Conservation (phyloP, 208 protist species). For the Leishmania turanica region DNA sequence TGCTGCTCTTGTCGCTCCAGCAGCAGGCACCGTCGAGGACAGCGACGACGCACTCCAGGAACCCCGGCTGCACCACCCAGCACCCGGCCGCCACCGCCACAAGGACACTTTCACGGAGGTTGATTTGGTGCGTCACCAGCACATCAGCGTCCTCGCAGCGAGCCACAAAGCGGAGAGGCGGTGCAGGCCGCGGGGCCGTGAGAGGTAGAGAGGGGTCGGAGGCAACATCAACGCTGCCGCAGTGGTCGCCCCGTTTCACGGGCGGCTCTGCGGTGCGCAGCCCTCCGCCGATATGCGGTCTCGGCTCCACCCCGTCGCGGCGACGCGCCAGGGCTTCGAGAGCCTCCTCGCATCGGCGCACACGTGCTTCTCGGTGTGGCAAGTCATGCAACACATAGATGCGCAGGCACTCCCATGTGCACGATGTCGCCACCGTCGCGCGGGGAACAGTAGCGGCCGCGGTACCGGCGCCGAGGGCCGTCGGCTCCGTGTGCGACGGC, state of each 20-base stretch:
- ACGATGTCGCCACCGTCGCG: neutral
- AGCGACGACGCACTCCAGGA: constrained; percentile 34
- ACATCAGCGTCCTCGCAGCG: constrained; percentile 55
- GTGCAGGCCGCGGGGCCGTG: neutral
- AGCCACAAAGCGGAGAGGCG: constrained; percentile 26
- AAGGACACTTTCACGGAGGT: constrained; percentile 68
- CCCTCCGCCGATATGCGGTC: neutral
- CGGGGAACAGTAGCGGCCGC: neutral
- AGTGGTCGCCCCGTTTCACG: neutral
- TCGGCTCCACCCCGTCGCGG: neutral
- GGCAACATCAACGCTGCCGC: neutral
- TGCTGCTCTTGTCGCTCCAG: neutral
- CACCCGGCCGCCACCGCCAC: constrained; percentile 58
- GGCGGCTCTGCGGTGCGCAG: neutral
- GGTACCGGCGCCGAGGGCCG: neutral
- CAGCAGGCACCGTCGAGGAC: constrained; percentile 18
- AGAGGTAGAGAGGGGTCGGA: neutral
- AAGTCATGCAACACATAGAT: constrained; percentile 52
- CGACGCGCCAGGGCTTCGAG: constrained; percentile 3
- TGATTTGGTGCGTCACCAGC: constrained; percentile 68
- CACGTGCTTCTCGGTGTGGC: constrained; percentile 26
- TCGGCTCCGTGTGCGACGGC: neutral
- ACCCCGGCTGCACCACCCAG: constrained; percentile 57
- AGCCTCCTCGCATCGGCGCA: constrained; percentile 26
- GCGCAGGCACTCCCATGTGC: neutral